Conservation (phyloP, 2,329 filamentous ascomycete species). For the Monosporascus cannonballus region DNA sequence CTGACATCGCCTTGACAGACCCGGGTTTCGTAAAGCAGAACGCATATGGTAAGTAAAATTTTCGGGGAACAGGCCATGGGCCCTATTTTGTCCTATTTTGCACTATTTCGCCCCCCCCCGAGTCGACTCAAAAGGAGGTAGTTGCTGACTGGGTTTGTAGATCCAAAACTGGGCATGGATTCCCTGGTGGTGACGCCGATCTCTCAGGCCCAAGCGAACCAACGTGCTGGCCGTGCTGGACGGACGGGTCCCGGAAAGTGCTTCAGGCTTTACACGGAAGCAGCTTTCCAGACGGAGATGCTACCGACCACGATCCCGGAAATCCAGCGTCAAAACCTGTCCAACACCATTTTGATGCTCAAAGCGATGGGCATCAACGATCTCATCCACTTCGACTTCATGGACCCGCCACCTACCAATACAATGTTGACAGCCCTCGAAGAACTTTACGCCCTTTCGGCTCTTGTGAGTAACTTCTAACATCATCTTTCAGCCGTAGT, state of each 20-base stretch:
- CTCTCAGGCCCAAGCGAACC: slow-evolving; percentile 93
- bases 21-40: slow-evolving; percentile 98
- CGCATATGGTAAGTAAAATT: slow-evolving; percentile 53
- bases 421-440: slow-evolving; percentile 96
- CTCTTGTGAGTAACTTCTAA: slow-evolving; percentile 39
- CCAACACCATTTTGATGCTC: slow-evolving; percentile 90
- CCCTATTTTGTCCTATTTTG: too few relatives aligned
- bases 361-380: slow-evolving; percentile 99
- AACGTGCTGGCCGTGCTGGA: slow-evolving; percentile 86
- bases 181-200: slow-evolving; percentile 93
- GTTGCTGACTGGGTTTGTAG: slow-evolving; percentile 25
- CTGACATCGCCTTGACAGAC: slow-evolving; percentile 38
- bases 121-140: not conserved
- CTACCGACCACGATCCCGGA: slow-evolving; percentile 92
- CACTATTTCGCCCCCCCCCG: too few relatives aligned
- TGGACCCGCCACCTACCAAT: slow-evolving; percentile 96
- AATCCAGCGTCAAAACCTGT: slow-evolving; percentile 90
- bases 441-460: slow-evolving; percentile 86
- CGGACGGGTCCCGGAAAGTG: slow-evolving; percentile 94
- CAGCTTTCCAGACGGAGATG: slow-evolving; percentile 95
- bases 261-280: slow-evolving; percentile 91
- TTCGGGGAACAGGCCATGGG: not conserved
- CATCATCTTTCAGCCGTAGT: not conserved
- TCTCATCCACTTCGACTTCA: slow-evolving; percentile 94
- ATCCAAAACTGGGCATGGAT: slow-evolving; percentile 97